Base-by-base conservation (phyloP, 192 early-diverging fungal genomes). In the Coemansia sp. region DNA sequence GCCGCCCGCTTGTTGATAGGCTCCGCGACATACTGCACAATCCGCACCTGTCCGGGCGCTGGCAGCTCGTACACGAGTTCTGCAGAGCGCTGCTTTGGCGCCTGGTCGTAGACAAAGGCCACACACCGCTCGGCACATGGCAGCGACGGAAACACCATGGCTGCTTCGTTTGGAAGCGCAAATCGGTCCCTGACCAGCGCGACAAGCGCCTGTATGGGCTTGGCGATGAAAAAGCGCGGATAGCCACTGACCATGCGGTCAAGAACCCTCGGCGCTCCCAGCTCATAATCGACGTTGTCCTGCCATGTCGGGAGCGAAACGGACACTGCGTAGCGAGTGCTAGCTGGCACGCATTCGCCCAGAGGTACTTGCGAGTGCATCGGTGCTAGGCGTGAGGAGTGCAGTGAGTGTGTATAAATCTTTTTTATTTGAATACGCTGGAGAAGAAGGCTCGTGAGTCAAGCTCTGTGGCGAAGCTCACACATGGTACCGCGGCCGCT, bases 261-360 rank as follows among this genome's bases (percentile, higher is more conserved):
- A 41, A 89, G 74, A 22, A 96, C 92, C 5, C 85, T 71, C 9
- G 86, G 81, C 38, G 89, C 86, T n/a, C 87, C 93, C 81, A 95
- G 92, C 67, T 98, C 96, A 62, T 98, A 98, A 38, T 89, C 91
- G 47, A 98, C 83, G 68, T 96, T 96, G 83, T 92, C 93, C 15
- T 84, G 71, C 94, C 95, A 98, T 14, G 76, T 92, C 6, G 96
- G 96, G 6, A 98, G 84, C 19, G 89, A 89, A 6, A 98, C 96
- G 19, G 95, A 97, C 7, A 97, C 90, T 42, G 95, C 95, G 72
- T 91, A 88, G 40, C 85, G 86, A 6, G 87, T 86, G 62, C 89
- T 88, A 2, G 87, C 77, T n/a, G 93, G 93, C 40, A 95, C 90
- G 47, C 92, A 73, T 38, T 86, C 84, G 29, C 93, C 93, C 17